Percentiles rank a stretch among this genome's conserved stretches.
Evolutionary conservation across 164 flowering plant genomes (phyloP).

Genomic region (Malania oleifera): DNA sequence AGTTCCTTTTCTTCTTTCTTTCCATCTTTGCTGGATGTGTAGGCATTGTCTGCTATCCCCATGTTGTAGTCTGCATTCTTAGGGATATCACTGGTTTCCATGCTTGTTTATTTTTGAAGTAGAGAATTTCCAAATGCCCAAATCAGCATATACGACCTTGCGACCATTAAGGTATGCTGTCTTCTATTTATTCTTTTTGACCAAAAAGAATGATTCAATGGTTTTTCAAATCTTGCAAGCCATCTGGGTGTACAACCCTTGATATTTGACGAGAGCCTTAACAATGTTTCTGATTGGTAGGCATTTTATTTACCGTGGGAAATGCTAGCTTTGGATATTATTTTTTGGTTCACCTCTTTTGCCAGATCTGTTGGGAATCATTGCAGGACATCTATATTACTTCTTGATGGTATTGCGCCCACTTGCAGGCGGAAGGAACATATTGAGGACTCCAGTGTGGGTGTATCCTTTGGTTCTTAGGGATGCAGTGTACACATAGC

Average conservation of each 20-base stretch:
- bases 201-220: too few relatives aligned
- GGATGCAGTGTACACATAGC: background rate
- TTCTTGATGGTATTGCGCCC: slow-evolving; percentile 93
- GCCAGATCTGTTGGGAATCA: slow-evolving; percentile 82
- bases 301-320: slow-evolving; percentile 99
- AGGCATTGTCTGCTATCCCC: slow-evolving; percentile 41
- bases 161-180: slow-evolving; percentile 42
- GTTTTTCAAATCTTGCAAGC: too few relatives aligned
- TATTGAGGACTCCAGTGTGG: slow-evolving; percentile 78
- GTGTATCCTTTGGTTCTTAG: slow-evolving; percentile 66
- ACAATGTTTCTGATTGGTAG: too few relatives aligned
- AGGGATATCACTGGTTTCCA: slow-evolving; percentile 76
- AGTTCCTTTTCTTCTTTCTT: too few relatives aligned
- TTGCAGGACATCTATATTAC: slow-evolving; percentile 94
- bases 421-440: slow-evolving; percentile 70
- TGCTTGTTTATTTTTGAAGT: slow-evolving; percentile 88
- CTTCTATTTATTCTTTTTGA: background rate
- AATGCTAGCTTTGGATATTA: slow-evolving; percentile 89
- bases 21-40: too few relatives aligned
- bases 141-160: slow-evolving; percentile 74
- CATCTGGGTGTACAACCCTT: too few relatives aligned
- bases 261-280: too few relatives aligned
- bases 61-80: slow-evolving; percentile 39
- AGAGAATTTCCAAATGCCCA: slow-evolving; percentile 81
- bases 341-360: slow-evolving; percentile 74